These are phyloP conservation scores for Russula earlei DNA, from an alignment of 768 basidiomycete species.

Conservation along the genomic window DNA sequence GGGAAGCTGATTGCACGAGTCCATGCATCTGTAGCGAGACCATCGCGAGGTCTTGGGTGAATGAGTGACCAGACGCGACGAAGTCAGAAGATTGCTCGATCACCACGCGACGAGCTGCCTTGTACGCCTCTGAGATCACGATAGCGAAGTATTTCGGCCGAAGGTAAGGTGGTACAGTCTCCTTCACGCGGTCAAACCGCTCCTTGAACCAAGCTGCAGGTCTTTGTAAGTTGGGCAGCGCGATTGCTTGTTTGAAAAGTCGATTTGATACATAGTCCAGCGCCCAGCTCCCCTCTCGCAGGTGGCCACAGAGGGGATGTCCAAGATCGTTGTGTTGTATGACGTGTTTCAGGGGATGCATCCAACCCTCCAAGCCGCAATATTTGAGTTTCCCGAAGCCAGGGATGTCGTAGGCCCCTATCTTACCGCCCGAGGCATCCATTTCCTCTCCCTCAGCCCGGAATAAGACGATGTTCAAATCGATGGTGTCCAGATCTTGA, in stretches of 20 bases:
- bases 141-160: slow-evolving; percentile 96
- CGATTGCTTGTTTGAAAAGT: slow-evolving; percentile 50
- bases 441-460: slow-evolving; percentile 86
- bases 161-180: slow-evolving; percentile 71
- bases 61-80: slow-evolving; percentile 70
- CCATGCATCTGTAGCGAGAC: slow-evolving; percentile 89
- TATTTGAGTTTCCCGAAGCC: slow-evolving; percentile 68
- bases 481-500: slow-evolving; percentile 64
- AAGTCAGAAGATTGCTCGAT: slow-evolving; percentile 88
- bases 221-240: slow-evolving; percentile 53
- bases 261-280: slow-evolving; percentile 77
- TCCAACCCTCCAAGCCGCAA: slow-evolving; percentile 97
- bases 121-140: slow-evolving; percentile 85
- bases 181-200: slow-evolving; percentile 76
- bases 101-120: slow-evolving; percentile 72
- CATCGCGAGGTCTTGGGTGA: slow-evolving; percentile 85
- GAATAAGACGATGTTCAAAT: slow-evolving; percentile 81
- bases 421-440: slow-evolving; percentile 73
- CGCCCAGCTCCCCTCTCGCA: slow-evolving; percentile 87
- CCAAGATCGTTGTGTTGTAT: slow-evolving; percentile 91
- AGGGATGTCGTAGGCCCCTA: slow-evolving; percentile 79
- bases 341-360: slow-evolving; percentile 76
- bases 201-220: slow-evolving; percentile 81
- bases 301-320: slow-evolving; percentile 79
- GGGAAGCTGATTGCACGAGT: slow-evolving; percentile 79